These are phyloP conservation scores for Aspergillus luchuensis DNA, from an alignment of 2,329 filamentous ascomycete species.

Conservation along the genomic window DNA sequence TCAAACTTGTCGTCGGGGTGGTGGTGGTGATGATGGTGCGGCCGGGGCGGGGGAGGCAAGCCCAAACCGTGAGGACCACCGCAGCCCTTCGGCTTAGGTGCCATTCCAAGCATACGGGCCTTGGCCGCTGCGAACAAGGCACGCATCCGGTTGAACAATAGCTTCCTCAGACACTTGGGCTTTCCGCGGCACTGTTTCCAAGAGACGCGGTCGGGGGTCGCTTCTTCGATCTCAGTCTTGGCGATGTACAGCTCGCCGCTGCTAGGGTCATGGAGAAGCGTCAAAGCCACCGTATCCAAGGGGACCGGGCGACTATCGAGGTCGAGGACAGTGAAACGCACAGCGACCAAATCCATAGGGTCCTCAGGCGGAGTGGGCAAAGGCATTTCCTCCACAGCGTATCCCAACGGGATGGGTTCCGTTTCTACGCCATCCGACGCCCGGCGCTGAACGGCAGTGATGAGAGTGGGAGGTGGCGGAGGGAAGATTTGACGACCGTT, in stretches of 20 bases:
- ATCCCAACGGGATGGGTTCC: conserved; percentile 43
- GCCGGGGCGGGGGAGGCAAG: conserved; percentile 12
- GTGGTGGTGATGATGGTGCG: conserved; percentile 15
- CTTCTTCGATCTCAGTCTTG: conserved; percentile 41
- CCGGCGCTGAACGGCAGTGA: conserved; percentile 39
- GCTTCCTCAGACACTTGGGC: conserved; percentile 40
- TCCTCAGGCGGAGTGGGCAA: conserved; percentile 32
- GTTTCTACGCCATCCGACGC: conserved; percentile 40
- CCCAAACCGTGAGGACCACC: conserved; percentile 27
- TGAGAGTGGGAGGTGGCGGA: conserved; percentile 31
- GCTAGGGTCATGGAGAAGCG: conserved; percentile 38
- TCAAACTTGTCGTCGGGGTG: conserved; percentile 10
- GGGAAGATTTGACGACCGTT: conserved; percentile 46
- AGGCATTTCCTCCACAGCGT: conserved; percentile 46
- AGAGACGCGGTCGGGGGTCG: conserved; percentile 38
- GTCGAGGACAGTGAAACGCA: conserved; percentile 51
- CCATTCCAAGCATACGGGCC: conserved; percentile 37
- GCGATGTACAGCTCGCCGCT: conserved; percentile 41
- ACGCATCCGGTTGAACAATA: conserved; percentile 44
- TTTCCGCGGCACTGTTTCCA: conserved; percentile 48
- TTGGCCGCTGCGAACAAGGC: conserved; percentile 42
- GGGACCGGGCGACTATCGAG: conserved; percentile 46
- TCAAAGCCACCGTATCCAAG: conserved; percentile 47
- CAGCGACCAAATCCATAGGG: conserved; percentile 37
- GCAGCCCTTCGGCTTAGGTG: conserved; percentile 33